phyloP scores from a whole-genome alignment of 2,329 filamentous ascomycete genomes.

The Exophiala aquamarina region DNA sequence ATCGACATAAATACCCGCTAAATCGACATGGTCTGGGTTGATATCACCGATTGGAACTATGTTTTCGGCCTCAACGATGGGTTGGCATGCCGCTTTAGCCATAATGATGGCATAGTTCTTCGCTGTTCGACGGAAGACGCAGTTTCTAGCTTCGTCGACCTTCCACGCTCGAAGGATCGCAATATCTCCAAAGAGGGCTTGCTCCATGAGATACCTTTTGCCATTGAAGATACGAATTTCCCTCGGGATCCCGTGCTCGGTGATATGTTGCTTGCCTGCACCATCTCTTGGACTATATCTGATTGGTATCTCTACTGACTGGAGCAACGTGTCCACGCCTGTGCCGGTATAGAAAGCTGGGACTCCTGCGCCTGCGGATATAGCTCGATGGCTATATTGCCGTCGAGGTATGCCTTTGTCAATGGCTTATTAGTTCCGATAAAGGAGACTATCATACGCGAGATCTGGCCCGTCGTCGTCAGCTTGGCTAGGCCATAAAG shows the following conservation, averaged over 20 bases:
- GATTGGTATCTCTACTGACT: conserved; percentile 57
- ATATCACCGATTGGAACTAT: conserved; percentile 75
- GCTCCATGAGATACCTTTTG: conserved; percentile 73
- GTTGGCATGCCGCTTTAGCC: conserved; percentile 75
- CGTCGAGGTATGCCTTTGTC: conserved; percentile 84
- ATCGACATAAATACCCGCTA: conserved; percentile 81
- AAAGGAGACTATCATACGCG: conserved; percentile 72
- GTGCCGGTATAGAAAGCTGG: conserved; percentile 85
- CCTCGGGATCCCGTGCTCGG: conserved; percentile 64
- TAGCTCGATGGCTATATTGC: conserved; percentile 84
- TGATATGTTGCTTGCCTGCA: conserved; percentile 68
- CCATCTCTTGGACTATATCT: conserved; percentile 70
- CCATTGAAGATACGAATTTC: conserved; percentile 74
- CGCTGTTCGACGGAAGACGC: conserved; percentile 73
- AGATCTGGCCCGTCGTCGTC: conserved; percentile 67
- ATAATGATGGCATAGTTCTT: conserved; percentile 74
- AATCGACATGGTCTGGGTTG: conserved; percentile 70
- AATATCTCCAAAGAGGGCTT: conserved; percentile 71
- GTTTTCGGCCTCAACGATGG: conserved; percentile 82
- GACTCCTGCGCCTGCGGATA: conserved; percentile 89
- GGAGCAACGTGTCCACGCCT: conserved; percentile 57
- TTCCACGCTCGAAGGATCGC: conserved; percentile 76
- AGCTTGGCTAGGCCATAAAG: conserved; percentile 69
- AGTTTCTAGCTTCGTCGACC: conserved; percentile 74
- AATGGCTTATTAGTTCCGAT: conserved; percentile 84